A percentile compares a stretch with the other conserved stretches of the same genome.
Conservation (phyloP, 495 filamentous ascomycete species). For the Penicillium robsamsonii region DNA sequence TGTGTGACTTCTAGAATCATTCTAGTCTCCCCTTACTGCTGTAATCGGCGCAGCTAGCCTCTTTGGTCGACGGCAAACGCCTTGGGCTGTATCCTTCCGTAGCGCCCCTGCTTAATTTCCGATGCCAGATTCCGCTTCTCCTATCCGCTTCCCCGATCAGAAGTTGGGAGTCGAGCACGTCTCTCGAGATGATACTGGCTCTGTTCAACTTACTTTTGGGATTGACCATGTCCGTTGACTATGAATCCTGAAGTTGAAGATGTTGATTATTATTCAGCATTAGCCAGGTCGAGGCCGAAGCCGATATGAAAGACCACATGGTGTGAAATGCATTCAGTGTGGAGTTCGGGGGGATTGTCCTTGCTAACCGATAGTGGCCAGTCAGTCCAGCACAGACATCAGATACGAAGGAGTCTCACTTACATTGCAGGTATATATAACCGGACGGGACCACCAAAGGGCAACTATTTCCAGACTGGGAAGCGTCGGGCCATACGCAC, state of each 20-base stretch:
- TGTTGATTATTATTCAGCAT: background rate
- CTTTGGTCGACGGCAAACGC: background rate
- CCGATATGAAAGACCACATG: background rate
- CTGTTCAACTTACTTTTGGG: background rate
- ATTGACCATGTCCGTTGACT: background rate
- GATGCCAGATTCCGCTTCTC: background rate
- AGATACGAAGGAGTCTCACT: background rate
- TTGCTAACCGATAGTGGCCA: background rate
- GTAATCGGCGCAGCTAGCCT: background rate
- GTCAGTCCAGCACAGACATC: background rate
- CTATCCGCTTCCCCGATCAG: background rate
- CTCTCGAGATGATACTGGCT: background rate
- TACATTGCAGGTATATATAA: background rate
- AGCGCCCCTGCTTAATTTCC: background rate
- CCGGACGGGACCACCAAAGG: background rate
- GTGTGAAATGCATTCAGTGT: background rate
- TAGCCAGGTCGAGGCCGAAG: background rate
- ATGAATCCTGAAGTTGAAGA: background rate
- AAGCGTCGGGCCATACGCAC: background rate
- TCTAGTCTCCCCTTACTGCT: background rate
- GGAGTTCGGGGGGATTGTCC: background rate
- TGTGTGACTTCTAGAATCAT: background rate
- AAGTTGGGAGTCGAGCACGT: background rate
- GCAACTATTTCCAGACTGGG: slow-evolving; percentile 3
- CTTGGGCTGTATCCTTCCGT: background rate